phyloP scores from a whole-genome alignment of 1,284 basidiomycete species.

The Cryptococcus sp. region DNA sequence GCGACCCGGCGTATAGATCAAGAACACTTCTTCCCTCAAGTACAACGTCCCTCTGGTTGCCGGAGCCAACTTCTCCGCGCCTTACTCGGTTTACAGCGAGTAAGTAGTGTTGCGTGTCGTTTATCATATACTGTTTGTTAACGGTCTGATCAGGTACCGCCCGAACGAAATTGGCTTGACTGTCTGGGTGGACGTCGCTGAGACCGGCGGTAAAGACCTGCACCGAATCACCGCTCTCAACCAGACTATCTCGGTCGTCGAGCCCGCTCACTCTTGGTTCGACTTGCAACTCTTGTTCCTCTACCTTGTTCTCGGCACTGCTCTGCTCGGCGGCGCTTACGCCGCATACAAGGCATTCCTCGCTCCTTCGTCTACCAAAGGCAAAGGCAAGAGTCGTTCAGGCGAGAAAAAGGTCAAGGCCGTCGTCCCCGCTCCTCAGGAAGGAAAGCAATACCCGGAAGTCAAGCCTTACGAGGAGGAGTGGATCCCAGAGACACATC shows the following conservation, averaged over 20 bases:
- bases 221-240: conserved; percentile 73
- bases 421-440: conserved; percentile 61
- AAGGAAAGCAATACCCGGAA: conserved; percentile 65
- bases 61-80: conserved; percentile 67
- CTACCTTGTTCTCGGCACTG: conserved; percentile 68
- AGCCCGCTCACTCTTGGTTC: conserved; percentile 74
- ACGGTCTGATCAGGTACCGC: conserved; percentile 58
- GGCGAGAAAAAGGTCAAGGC: conserved; percentile 32
- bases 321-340: conserved; percentile 68
- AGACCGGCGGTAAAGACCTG: conserved; percentile 32
- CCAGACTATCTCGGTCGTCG: conserved; percentile 76
- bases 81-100: conserved; percentile 81
- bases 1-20: conserved; percentile 26
- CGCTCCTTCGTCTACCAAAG: conserved; percentile 51
- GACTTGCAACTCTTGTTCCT: conserved; percentile 76
- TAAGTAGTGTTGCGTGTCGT: conserved; percentile 55
- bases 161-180: conserved; percentile 76
- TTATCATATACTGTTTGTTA: conserved; percentile 51
- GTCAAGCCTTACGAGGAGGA: conserved; percentile 81
- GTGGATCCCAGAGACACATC: conserved; percentile 86
- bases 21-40: conserved; percentile 63
- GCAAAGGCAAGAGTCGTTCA: conserved; percentile 41
- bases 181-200: conserved; percentile 72
- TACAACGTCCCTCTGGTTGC: conserved; percentile 65
- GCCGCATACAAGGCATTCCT: conserved; percentile 68